These are phyloP conservation scores for Hepatocystis sp. DNA, from an alignment of 169 alveolate species.

Conservation along the genomic window DNA sequence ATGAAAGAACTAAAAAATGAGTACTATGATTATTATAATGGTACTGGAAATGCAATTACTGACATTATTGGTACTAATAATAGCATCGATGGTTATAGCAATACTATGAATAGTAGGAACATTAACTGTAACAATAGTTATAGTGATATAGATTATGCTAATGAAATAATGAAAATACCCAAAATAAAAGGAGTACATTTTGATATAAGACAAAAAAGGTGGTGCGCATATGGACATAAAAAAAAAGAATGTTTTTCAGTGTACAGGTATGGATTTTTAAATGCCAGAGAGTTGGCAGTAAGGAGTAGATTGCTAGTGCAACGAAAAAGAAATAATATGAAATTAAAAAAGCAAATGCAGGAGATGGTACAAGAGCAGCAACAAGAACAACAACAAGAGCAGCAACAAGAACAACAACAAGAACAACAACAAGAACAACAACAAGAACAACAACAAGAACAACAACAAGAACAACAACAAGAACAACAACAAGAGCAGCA, in stretches of 20 bases:
- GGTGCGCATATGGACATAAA: constrained; percentile 77
- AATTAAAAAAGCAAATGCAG: constrained; percentile 18
- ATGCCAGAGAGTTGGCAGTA: constrained; percentile 72
- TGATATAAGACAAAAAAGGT: constrained; percentile 67
- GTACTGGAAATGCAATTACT: no score
- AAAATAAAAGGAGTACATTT: constrained; percentile 76
- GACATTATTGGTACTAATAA: no score
- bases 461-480: background rate
- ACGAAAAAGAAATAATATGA: constrained; percentile 43
- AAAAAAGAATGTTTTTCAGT: constrained; percentile 73
- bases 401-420: background rate
- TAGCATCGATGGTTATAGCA: no score
- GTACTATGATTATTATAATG: no score
- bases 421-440: background rate
- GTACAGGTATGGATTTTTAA: constrained; percentile 66
- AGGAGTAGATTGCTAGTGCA: constrained; percentile 59
- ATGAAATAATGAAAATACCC: constrained; percentile 56
- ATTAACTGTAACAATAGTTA: constrained; percentile 3
- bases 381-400: background rate
- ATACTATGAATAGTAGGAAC: no score
- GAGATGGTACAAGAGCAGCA: no score
- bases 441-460: background rate
- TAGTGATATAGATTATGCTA: constrained; percentile 16
- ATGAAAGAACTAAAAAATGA: no score
- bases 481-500: background rate